Percentiles rank a stretch among this genome's conserved stretches.
Evolutionary conservation across 1,139 yeast genomes (phyloP).

Genomic region (Blastobotrys capitulatus): DNA sequence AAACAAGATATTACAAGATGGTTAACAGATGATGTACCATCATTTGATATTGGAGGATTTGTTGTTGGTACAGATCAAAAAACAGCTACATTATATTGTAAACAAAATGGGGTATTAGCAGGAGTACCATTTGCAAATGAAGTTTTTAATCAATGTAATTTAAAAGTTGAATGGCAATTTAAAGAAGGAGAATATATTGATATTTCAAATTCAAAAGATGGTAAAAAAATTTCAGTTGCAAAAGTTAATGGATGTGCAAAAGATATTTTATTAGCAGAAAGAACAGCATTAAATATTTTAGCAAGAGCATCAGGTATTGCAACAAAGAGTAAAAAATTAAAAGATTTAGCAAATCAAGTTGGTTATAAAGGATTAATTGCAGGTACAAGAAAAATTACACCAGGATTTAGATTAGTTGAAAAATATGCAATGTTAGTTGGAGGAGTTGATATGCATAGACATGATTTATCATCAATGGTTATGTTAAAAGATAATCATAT

Average conservation of each 20-base stretch:
- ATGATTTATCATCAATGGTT: slow-evolving; percentile 89
- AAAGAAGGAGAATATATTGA: slow-evolving; percentile 62
- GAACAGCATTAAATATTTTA: slow-evolving; percentile 77
- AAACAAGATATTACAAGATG: slow-evolving; percentile 55
- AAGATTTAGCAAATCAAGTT: slow-evolving; percentile 56
- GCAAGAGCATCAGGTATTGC: slow-evolving; percentile 89
- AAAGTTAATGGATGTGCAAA: slow-evolving; percentile 74
- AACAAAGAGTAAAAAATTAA: slow-evolving; percentile 56
- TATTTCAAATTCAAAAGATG: slow-evolving; percentile 35
- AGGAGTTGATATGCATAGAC: slow-evolving; percentile 89
- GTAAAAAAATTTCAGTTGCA: slow-evolving; percentile 71
- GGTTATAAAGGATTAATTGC: slow-evolving; percentile 85
- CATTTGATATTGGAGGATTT: slow-evolving; percentile 89
- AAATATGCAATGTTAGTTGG: slow-evolving; percentile 95
- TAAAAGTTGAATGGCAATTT: slow-evolving; percentile 65
- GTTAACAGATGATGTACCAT: slow-evolving; percentile 84
- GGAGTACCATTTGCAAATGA: slow-evolving; percentile 91
- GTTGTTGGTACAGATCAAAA: slow-evolving; percentile 80
- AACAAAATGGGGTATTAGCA: slow-evolving; percentile 72
- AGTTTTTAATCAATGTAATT: slow-evolving; percentile 69
- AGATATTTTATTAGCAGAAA: slow-evolving; percentile 72
- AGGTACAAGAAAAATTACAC: slow-evolving; percentile 98
- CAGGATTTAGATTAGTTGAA: slow-evolving; percentile 82
- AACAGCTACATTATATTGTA: slow-evolving; percentile 74
- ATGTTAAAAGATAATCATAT: slow-evolving; percentile 95